Evolutionary conservation across 2,329 filamentous ascomycete species (phyloP), one percentile per base, ranked within the genome.

Genomic region (Dactylellina haptotyla): DNA sequence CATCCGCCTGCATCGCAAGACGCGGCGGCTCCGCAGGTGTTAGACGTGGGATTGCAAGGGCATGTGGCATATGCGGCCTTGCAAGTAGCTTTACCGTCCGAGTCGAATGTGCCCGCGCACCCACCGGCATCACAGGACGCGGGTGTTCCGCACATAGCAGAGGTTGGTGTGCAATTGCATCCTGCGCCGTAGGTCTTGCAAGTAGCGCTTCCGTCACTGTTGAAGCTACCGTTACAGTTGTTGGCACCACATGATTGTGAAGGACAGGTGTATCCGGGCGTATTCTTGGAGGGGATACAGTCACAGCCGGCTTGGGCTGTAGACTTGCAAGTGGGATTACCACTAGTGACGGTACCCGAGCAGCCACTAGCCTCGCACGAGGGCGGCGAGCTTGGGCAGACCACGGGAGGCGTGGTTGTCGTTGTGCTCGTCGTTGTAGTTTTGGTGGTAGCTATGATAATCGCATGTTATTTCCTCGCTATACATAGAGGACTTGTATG

Each of bases 251-350:
- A 63, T 3, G 23, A 32, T 37, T 64, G 61, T 16, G n/a, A 41
- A 5, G 37, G 12, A 20, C 62, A 65, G 3, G 39, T 65, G n/a
- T 48, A 65, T 2, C 51, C 51, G 2, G 62, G 62, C 12, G 62
- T 65, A 16, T 65, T 23, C 23, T 26, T 65, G 9, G 62, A 65
- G 10, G 62, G 62, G 8, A 65, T 39, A 28, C 62, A 65, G 8
- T 14, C 39, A 25, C 62, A 65, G 1, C 62, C 62, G 4, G 62
- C 28, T 32, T 39, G 48, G 16, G 25, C 50, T 16, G 51, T 65
- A 14, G 62, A 65, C 30, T 65, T 65, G 28, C 62, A 65, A 20
- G 62, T 65, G 8, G 63, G 63, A 32, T 67, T 50, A 9, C 53
- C 53, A n/a, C 43, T 41, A 16, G 54, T 59, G 23, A 67, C 63